These are phyloP conservation scores for Spergularia azorica DNA, from an alignment of 179 eudicot species.

Conservation along the genomic window DNA sequence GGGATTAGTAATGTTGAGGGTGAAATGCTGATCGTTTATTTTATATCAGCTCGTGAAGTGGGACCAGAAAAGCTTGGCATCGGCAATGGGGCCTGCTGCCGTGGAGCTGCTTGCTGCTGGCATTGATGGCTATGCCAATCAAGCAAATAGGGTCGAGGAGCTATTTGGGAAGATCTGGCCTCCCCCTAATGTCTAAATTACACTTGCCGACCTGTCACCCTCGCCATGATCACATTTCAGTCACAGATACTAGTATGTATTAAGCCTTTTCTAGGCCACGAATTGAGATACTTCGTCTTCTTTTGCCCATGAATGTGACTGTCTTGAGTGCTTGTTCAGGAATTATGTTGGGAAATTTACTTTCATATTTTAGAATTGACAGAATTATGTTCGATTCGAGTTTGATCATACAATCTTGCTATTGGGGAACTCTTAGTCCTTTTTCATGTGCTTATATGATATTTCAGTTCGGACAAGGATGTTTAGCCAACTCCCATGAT, in stretches of 20 bases:
- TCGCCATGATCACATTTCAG: not conserved
- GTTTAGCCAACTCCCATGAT: too few relatives aligned
- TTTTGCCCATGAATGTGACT: not conserved
- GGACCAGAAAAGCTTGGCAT: conserved; percentile 85
- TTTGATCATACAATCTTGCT: not conserved
- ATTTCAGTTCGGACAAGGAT: too few relatives aligned
- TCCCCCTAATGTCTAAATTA: conserved; percentile 78
- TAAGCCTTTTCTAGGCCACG: not conserved
- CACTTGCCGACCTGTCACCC: not conserved
- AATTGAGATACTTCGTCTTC: not conserved
- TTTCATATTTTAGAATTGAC: too few relatives aligned
- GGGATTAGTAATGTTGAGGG: not conserved
- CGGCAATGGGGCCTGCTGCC: conserved; percentile 92
- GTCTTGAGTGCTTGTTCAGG: not conserved
- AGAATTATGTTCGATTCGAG: not conserved
- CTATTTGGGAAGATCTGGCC: conserved; percentile 98
- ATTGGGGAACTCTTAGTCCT: not conserved
- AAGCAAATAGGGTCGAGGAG: conserved; percentile 81
- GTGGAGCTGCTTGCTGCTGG: conserved; percentile 82
- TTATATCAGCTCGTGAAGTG: conserved; percentile 73
- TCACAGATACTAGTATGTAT: not conserved
- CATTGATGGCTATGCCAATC: conserved; percentile 69
- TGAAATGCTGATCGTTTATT: conserved; percentile 13
- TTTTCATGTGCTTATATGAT: too few relatives aligned
- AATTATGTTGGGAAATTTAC: not conserved